Evolutionary conservation across 306 rosid species (phyloP).

Genomic region (Malus asiatica): DNA sequence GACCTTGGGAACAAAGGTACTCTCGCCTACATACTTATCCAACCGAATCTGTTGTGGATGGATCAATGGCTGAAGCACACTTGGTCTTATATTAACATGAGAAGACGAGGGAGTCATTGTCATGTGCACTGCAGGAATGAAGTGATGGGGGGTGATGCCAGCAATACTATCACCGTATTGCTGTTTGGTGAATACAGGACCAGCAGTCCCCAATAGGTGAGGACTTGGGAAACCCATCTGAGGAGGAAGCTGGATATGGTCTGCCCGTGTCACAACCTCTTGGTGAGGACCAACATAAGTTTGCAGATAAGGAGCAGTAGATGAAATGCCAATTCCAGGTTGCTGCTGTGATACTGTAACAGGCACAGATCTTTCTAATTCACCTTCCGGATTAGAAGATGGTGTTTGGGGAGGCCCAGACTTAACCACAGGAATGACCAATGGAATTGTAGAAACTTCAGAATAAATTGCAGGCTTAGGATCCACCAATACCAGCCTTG

Average conservation of each 20-base stretch:
- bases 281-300: constrained; percentile 48
- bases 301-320: constrained; percentile 43
- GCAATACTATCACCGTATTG: constrained; percentile 38
- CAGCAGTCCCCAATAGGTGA: constrained; percentile 38
- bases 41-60: constrained; percentile 49
- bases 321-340: constrained; percentile 40
- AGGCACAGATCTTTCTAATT: constrained; percentile 46
- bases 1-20: constrained; percentile 42
- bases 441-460: constrained; percentile 31
- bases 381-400: constrained; percentile 39
- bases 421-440: constrained; percentile 27
- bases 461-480: constrained; percentile 27
- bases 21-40: constrained; percentile 52
- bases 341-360: constrained; percentile 34
- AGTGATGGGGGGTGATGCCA: constrained; percentile 38
- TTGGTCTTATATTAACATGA: constrained; percentile 41
- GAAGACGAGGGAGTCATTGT: constrained; percentile 46
- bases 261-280: constrained; percentile 39
- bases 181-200: constrained; percentile 42
- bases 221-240: constrained; percentile 52
- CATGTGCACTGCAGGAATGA: constrained; percentile 47
- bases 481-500: constrained; percentile 34
- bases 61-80: constrained; percentile 35
- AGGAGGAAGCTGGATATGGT: constrained; percentile 50
- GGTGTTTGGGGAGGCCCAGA: constrained; percentile 28